Percentiles rank a stretch among this genome's conserved stretches.
These are phyloP conservation scores for Epichloe gansuensis DNA, from an alignment of 2,329 filamentous ascomycete species.

Conservation along the genomic window DNA sequence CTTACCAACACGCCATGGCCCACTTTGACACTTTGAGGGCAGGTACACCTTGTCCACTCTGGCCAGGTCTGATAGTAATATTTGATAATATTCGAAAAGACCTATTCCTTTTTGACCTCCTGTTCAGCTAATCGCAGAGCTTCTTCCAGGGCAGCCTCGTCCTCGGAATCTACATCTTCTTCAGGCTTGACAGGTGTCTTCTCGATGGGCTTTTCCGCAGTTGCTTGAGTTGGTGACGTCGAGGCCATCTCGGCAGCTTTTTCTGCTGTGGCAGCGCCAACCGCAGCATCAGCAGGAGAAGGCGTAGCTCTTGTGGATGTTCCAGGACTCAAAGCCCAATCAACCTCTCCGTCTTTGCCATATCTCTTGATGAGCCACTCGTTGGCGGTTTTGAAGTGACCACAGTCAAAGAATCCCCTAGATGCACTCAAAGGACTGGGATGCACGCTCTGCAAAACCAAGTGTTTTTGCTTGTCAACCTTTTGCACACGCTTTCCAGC, in stretches of 20 bases:
- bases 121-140: constrained; percentile 21
- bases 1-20: too few species aligned
- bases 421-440: constrained; percentile 83
- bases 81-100: not conserved
- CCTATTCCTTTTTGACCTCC: constrained; percentile 12
- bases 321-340: constrained; percentile 56
- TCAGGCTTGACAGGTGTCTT: constrained; percentile 2
- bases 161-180: constrained; percentile 22
- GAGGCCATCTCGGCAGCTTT: constrained; percentile 11
- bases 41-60: too few species aligned
- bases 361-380: constrained; percentile 73
- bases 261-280: constrained; percentile 11
- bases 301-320: constrained; percentile 19
- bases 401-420: constrained; percentile 70
- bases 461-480: constrained; percentile 60
- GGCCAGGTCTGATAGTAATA: too few species aligned
- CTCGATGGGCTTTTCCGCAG: not conserved
- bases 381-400: constrained; percentile 71
- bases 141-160: constrained; percentile 25
- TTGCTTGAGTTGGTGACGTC: constrained; percentile 10
- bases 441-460: constrained; percentile 77
- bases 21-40: too few species aligned
- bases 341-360: constrained; percentile 65
- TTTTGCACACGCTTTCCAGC: constrained; percentile 67
- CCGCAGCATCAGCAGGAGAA: not conserved